phyloP scores from a whole-genome alignment of 202 grass and related monocot species.

The Schoenoplectus tabernaemontani region DNA sequence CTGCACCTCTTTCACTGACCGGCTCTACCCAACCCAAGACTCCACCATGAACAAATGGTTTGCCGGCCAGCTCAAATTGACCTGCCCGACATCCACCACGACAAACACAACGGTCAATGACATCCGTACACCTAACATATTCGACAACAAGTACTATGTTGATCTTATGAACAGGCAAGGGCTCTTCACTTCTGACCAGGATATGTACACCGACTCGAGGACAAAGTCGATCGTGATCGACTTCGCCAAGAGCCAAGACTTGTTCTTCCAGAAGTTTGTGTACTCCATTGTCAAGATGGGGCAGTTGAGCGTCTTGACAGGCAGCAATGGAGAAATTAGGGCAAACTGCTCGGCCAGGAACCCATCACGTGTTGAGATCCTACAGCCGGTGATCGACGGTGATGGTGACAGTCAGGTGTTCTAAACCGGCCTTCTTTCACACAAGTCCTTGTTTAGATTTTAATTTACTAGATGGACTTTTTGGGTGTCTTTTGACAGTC shows the following conservation, averaged over 20 bases:
- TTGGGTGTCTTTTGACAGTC: background rate
- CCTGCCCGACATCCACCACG: constrained; percentile 41
- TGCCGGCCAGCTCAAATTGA: constrained; percentile 20
- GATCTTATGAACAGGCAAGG: constrained; percentile 43
- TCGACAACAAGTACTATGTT: constrained; percentile 77
- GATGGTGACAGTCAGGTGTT: constrained; percentile 16
- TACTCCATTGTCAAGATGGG: constrained; percentile 54
- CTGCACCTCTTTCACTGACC: constrained; percentile 39
- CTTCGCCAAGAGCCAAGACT: constrained; percentile 25
- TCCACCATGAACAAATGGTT: constrained; percentile 32
- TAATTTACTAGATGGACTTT: background rate
- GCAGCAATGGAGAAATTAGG: constrained; percentile 37
- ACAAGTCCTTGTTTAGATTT: background rate
- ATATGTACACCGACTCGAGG: constrained; percentile 28
- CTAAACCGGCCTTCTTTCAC: constrained; percentile 16
- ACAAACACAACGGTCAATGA: constrained; percentile 31
- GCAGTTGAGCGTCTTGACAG: constrained; percentile 49
- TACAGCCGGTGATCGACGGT: constrained; percentile 4
- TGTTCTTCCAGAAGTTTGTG: constrained; percentile 56
- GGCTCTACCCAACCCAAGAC: constrained; percentile 60
- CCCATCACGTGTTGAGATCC: background rate
- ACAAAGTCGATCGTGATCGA: constrained; percentile 20
- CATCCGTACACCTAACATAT: constrained; percentile 34
- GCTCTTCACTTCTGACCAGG: constrained; percentile 63
- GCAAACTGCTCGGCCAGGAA: constrained; percentile 38